Percentiles rank a stretch among this genome's conserved stretches.
Conservation (phyloP, 208 protist genomes). For the Crithidia thermophila region DNA sequence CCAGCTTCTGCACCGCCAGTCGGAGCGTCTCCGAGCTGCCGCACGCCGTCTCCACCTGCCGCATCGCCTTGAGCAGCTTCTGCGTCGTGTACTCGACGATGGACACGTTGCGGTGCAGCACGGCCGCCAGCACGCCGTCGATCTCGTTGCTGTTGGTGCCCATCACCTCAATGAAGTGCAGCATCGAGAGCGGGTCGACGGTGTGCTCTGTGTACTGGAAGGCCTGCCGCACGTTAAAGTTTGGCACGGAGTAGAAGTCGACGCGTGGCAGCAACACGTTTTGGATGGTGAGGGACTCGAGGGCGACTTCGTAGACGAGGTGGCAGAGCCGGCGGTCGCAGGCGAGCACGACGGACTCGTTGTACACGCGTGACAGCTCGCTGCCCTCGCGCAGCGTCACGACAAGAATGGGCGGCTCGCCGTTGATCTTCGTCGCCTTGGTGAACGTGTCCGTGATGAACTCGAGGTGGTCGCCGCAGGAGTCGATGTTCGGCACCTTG, state of each 20-base stretch:
- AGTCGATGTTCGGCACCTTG: conserved; percentile 81
- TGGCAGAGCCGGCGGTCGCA: conserved; percentile 81
- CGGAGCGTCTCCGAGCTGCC: conserved; percentile 31
- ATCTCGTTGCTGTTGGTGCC: conserved; percentile 85
- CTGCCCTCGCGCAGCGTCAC: conserved; percentile 78
- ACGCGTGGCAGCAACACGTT: conserved; percentile 71
- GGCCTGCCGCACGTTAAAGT: conserved; percentile 66
- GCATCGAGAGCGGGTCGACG: conserved; percentile 65
- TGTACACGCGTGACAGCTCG: conserved; percentile 73
- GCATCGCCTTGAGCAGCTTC: conserved; percentile 79
- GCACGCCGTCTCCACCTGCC: conserved; percentile 52
- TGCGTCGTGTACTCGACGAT: conserved; percentile 64
- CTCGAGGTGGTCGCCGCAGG: conserved; percentile 77
- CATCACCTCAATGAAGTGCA: conserved; percentile 73
- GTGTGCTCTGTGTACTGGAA: conserved; percentile 80
- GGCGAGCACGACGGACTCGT: conserved; percentile 68
- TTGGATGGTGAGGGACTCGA: conserved; percentile 63
- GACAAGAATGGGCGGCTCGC: conserved; percentile 73
- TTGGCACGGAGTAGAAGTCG: conserved; percentile 78
- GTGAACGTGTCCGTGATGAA: conserved; percentile 82
- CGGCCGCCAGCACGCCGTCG: conserved; percentile 75
- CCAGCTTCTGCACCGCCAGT: conserved; percentile 54
- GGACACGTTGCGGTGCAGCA: conserved; percentile 58
- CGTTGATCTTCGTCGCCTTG: conserved; percentile 66
- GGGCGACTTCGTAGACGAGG: conserved; percentile 73